Evolutionary conservation across 148 eudicot species (phyloP).

Genomic region (Suaeda aralocaspica): DNA sequence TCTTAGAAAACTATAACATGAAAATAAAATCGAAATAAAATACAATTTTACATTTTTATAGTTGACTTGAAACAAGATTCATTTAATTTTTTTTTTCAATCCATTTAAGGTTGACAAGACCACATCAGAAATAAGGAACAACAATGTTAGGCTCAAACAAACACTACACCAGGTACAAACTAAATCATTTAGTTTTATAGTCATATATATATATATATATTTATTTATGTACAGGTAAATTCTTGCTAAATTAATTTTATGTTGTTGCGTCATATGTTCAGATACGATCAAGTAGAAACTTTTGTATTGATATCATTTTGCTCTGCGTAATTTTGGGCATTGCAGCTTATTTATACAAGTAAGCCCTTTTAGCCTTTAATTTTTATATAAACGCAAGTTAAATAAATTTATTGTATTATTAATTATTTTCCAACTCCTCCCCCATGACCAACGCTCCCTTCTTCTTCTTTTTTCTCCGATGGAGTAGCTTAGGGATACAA

Average conservation of each 20-base stretch:
- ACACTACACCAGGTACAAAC: constrained; percentile 57
- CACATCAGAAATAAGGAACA: constrained; percentile 71
- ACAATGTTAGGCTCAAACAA: constrained; percentile 79
- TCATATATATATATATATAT: neutral
- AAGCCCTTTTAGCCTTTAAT: constrained; percentile 18
- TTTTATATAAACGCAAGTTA: neutral
- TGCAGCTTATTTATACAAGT: constrained; percentile 93
- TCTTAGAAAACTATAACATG: too few species aligned
- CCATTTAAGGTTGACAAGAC: constrained; percentile 70
- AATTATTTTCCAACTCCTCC: neutral
- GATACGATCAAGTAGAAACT: constrained; percentile 89
- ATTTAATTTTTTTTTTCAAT: neutral
- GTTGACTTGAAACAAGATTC: too few species aligned
- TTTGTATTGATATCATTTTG: constrained; percentile 80
- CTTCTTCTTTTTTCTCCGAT: too few species aligned
- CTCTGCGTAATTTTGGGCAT: constrained; percentile 81
- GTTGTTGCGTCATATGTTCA: constrained; percentile 16
- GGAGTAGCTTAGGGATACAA: too few species aligned
- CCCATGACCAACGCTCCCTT: too few species aligned
- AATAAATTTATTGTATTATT: neutral
- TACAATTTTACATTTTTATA: too few species aligned
- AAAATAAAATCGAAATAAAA: too few species aligned
- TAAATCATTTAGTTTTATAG: neutral
- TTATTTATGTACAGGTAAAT: neutral
- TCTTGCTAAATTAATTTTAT: neutral